These are phyloP conservation scores for Auriculariales sp. DNA, from an alignment of 768 basidiomycete species.

Conservation along the genomic window DNA sequence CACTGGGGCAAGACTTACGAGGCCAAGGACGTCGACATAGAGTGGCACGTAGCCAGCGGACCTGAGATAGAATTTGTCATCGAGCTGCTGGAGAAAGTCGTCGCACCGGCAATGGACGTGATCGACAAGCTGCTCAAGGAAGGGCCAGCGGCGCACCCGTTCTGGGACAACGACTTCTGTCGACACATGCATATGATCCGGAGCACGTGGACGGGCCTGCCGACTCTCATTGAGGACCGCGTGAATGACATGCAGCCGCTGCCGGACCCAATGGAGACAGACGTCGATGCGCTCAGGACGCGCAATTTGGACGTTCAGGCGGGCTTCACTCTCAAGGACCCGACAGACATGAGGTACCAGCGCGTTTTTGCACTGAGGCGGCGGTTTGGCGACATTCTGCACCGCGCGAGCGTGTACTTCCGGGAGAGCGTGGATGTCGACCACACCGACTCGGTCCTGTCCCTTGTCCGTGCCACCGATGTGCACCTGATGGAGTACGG, in stretches of 20 bases:
- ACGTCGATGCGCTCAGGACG: slow-evolving; percentile 58
- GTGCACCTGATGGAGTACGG: slow-evolving; percentile 62
- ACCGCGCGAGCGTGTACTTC: slow-evolving; percentile 50
- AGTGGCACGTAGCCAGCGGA: slow-evolving; percentile 71
- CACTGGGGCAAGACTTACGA: slow-evolving; percentile 77
- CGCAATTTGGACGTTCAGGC: slow-evolving; percentile 52
- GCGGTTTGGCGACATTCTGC: slow-evolving; percentile 53
- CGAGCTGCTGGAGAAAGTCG: slow-evolving; percentile 59
- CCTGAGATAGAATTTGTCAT: slow-evolving; percentile 71
- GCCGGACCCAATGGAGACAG: slow-evolving; percentile 38
- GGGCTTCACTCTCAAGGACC: slow-evolving; percentile 61
- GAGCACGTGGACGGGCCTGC: slow-evolving; percentile 64
- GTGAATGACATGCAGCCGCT: slow-evolving; percentile 43
- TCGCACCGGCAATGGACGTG: slow-evolving; percentile 46
- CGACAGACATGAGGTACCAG: slow-evolving; percentile 61
- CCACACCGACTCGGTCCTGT: slow-evolving; percentile 74
- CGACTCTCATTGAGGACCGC: slow-evolving; percentile 49
- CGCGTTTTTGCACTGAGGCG: slow-evolving; percentile 38
- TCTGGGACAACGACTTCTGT: slow-evolving; percentile 77
- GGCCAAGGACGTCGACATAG: slow-evolving; percentile 61
- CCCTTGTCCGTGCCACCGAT: slow-evolving; percentile 59
- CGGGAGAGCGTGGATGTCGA: slow-evolving; percentile 57
- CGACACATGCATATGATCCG: slow-evolving; percentile 54
- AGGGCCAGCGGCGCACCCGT: slow-evolving; percentile 26
- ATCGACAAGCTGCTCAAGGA: slow-evolving; percentile 52